These are phyloP conservation scores for Agaricus sinodeliciosus DNA, from an alignment of 768 basidiomycete genomes.

Conservation along the genomic window DNA sequence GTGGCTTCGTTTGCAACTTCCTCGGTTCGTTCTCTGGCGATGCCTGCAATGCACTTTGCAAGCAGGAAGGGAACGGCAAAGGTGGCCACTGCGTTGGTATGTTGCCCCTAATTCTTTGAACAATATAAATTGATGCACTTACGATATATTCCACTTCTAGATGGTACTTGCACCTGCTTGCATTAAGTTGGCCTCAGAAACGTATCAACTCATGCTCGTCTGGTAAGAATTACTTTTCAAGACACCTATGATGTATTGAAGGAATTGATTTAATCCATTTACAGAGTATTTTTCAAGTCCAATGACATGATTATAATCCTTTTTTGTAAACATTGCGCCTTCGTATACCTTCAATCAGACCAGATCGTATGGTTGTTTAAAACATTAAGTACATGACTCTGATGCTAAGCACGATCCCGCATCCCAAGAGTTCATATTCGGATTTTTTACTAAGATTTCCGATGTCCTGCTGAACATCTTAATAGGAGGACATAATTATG, in stretches of 20 bases:
- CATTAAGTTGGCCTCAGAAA: background rate
- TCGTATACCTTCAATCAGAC: too few species aligned
- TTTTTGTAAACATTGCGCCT: too few species aligned
- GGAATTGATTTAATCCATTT: too few species aligned
- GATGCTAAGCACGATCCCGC: too few species aligned
- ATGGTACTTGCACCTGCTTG: background rate
- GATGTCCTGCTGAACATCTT: too few species aligned
- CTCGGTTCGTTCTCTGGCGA: background rate
- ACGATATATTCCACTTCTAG: background rate
- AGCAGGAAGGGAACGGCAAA: background rate
- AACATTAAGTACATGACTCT: too few species aligned
- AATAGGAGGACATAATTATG: too few species aligned
- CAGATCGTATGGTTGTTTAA: too few species aligned
- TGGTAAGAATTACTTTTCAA: background rate
- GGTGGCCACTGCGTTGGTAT: background rate
- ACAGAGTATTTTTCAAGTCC: too few species aligned
- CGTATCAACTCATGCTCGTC: background rate
- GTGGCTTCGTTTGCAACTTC: background rate
- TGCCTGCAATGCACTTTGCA: background rate
- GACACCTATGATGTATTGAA: background rate
- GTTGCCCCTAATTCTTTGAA: background rate
- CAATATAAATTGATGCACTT: background rate
- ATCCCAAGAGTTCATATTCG: too few species aligned
- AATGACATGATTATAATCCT: too few species aligned
- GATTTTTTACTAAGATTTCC: too few species aligned